Base-by-base conservation (phyloP, 805 yeast genomes). In the Wickerhamomyces strasburgensis region DNA sequence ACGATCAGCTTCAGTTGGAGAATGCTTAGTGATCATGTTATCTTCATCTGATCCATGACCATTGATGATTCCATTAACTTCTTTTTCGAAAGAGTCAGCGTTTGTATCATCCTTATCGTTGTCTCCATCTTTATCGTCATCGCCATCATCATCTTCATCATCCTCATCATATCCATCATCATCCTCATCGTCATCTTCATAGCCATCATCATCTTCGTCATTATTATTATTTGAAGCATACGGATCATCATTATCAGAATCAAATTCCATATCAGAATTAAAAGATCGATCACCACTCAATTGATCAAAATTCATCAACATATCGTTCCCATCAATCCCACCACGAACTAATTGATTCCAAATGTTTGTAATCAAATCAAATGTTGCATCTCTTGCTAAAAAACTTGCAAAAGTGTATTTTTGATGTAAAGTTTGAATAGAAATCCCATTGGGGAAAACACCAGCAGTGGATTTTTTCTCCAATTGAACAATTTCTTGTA, bases 401-500 rank as follows among this genome's bases (percentile, higher is more conserved):
- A 90, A 86, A 39, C 93, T 84, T 6, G 96, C 96, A 67, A 90
- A 89, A 13, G 75, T 72, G 49, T 88, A 84, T 43, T 75, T 78
- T 70, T 73, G 60, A 68, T 74, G 57, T 53, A 52, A 23, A 6
- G 54, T 48, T 31, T 52, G 54, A 6, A 52, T 46, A 8, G 44
- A 39, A 27, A 90, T 85, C 1, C 94, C 97, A 57, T 89, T 90
- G 23, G 95, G 95, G 52, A 90, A 87, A 10, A 90, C 65, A 1
- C 93, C 95, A 4, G 89, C 96, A 0, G 95, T 86, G 19, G 78
- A 69, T 45, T 78, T 82, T 58, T 86, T 85, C 53, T 90, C 96
- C 48, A 88, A 72, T 28, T 73, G 70, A 8, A 74, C 72, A 29
- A 93, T 76, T 39, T 88, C 96, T 33, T 73, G 78, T 46, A 80